A percentile compares a stretch with the other conserved stretches of the same genome.
These are phyloP conservation scores for Phylloporus sp. DNA, from an alignment of 768 basidiomycete species.

Conservation along the genomic window DNA sequence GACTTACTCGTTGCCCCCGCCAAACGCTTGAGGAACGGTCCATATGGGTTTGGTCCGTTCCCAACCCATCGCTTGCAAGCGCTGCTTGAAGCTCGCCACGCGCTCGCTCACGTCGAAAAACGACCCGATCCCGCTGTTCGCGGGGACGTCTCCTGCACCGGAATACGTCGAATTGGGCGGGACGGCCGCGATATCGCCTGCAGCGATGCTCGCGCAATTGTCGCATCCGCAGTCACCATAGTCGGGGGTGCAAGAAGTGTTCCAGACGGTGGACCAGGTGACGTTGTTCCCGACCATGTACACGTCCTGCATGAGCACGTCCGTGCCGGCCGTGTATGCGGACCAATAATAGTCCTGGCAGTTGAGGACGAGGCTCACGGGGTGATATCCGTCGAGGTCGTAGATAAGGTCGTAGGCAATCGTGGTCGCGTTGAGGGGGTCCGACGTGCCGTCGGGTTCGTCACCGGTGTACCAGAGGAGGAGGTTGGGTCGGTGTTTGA, in stretches of 20 bases:
- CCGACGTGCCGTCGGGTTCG: constrained; percentile 67
- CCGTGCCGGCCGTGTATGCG: constrained; percentile 55
- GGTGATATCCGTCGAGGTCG: constrained; percentile 60
- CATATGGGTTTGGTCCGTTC: constrained; percentile 65
- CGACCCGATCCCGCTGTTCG: constrained; percentile 28
- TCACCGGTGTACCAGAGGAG: constrained; percentile 72
- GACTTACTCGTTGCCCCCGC: constrained; percentile 31
- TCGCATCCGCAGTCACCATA: constrained; percentile 76
- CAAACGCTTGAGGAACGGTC: constrained; percentile 80
- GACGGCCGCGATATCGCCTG: constrained; percentile 38
- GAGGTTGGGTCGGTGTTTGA: constrained; percentile 65
- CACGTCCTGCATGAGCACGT: constrained; percentile 67
- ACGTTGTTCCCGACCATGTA: constrained; percentile 51
- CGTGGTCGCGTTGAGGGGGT: constrained; percentile 54
- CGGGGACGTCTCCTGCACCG: constrained; percentile 15
- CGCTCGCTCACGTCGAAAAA: constrained; percentile 66
- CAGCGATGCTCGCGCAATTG: constrained; percentile 42
- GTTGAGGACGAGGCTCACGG: constrained; percentile 59
- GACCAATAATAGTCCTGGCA: constrained; percentile 63
- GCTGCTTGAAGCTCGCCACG: constrained; percentile 59
- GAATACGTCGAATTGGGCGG: constrained; percentile 23
- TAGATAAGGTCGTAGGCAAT: constrained; percentile 53
- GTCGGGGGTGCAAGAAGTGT: constrained; percentile 55
- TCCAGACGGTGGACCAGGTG: constrained; percentile 56
- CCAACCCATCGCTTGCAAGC: constrained; percentile 62